Evolutionary conservation across 257 asterid species (phyloP), one percentile per base, ranked within the genome.

Genomic region (Cinchona pubescens): DNA sequence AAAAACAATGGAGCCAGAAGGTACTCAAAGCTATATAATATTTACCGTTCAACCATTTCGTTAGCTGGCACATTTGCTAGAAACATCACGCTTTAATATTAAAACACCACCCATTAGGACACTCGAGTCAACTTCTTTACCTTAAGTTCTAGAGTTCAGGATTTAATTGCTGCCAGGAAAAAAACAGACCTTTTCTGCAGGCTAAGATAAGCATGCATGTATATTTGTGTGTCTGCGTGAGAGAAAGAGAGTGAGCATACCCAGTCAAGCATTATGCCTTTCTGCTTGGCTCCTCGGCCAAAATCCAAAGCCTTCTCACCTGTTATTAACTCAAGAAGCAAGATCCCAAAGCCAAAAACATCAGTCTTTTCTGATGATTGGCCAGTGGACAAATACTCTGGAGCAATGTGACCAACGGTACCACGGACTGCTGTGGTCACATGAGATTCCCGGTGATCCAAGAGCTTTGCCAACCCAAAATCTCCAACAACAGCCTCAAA

Each of bases 381-480:
- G 37, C 97, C 97, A 0, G 98, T 91, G 11, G 90, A 94, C 71
- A 94, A 75, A 65, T 94, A 91, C 58, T 94, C 98, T 0, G 97
- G 97, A 49, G 98, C 97, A 75, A 94, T 94, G 84, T 94, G 97
- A n/a, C 98, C 97, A 14, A 94, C 87, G 1, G 97, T 94, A 74
- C 98, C 98, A n/a, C 97, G 89, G 27, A 91, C 98, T 51, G 98
- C 97, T 0, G 98, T 94, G 11, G 98, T 90, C 45, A 94, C 98
- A 42, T 94, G 98, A 73, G 98, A 89, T 64, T 94, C 97, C 0
- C 83, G 88, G 78, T 92, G 97, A 79, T 93, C 97, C 86, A 93
- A 82, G 21, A 93, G 96, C 88, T 93, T 91, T 13, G 98, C 98
- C 83, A 93, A 69, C 35, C 98, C 98, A 34, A 91, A 93, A 84